Evolutionary conservation across 352 stramenopile species (phyloP).

Genomic region (Phytophthora syringae): DNA sequence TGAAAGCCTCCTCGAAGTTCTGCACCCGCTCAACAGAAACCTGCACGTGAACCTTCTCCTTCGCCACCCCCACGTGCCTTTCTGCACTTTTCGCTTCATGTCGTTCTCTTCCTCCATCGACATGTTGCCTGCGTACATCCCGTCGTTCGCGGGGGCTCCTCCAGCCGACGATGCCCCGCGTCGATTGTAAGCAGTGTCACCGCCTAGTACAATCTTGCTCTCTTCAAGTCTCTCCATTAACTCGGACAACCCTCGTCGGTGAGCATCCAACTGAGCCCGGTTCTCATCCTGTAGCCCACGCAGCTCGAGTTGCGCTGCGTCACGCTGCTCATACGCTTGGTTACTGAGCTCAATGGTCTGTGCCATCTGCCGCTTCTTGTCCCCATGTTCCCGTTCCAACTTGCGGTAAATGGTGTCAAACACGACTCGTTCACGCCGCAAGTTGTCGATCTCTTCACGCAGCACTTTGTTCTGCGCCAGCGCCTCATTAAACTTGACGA

Average conservation of each 20-base stretch:
- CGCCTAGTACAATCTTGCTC: slow-evolving; percentile 49
- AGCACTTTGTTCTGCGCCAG: slow-evolving; percentile 93
- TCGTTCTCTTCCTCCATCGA: slow-evolving; percentile 68
- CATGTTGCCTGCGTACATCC: slow-evolving; percentile 45
- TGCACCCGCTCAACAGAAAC: slow-evolving; percentile 91
- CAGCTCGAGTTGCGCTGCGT: slow-evolving; percentile 94
- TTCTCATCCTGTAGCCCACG: slow-evolving; percentile 93
- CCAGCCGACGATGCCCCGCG: slow-evolving; percentile 34
- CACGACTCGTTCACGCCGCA: slow-evolving; percentile 93
- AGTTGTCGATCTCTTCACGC: slow-evolving; percentile 93
- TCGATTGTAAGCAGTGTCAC: slow-evolving; percentile 35
- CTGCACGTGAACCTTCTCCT: slow-evolving; percentile 90
- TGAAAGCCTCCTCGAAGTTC: slow-evolving; percentile 96
- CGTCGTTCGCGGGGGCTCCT: slow-evolving; percentile 4
- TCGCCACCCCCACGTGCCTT: slow-evolving; percentile 83
- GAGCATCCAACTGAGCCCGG: slow-evolving; percentile 76
- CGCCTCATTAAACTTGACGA: slow-evolving; percentile 97
- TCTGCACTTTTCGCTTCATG: slow-evolving; percentile 79
- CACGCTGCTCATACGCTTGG: slow-evolving; percentile 94
- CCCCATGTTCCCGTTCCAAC: slow-evolving; percentile 91
- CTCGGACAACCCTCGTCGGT: slow-evolving; percentile 61
- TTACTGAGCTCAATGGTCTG: slow-evolving; percentile 96
- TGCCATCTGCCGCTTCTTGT: slow-evolving; percentile 97
- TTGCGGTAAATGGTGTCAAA: slow-evolving; percentile 96
- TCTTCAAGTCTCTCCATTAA: slow-evolving; percentile 72